Evolutionary conservation across 2,329 filamentous ascomycete species (phyloP), one percentile per base, ranked within the genome.

Genomic region (Cytospora schulzeri): DNA sequence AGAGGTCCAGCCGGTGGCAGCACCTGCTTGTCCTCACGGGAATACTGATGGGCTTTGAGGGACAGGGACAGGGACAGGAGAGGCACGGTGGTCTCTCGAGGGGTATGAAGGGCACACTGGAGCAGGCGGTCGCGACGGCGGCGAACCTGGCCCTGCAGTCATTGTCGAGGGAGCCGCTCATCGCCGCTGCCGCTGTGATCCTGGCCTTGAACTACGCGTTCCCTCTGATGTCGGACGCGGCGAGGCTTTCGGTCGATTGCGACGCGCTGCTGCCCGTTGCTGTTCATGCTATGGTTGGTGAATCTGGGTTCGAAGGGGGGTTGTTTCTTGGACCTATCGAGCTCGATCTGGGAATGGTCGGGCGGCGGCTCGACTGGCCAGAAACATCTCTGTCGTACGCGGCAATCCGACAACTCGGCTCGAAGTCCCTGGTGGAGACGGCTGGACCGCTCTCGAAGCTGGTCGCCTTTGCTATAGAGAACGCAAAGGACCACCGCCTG

Each of bases 11-110:
- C 29, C 81, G 91, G 72, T 97, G 92, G 92, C 89, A 92, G 75
- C 93, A 97, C 75, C 77, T 93, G 33, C 80, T 97, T n/a, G 84
- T 93, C 6, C 83, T 97, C 11, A 88, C 88, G 0, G 93, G 92
- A 3, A 79, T 96, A 26, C 77, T 97, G 64, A 84, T 94, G 73
- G 92, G 91, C 11, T 89, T 93, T 72, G 89, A 91, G 69, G 80
- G 83, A 19, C 82, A 85, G 66, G 84, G 88, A 48, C 89, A 91
- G 69, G 80, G 83, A 19, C 82, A 85, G 66, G 84, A 88, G 50
- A 78, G 87, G 54, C 83, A 84, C 65, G 85, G 86, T n/a, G 85
- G 86, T n/a, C 76, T 93, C n/a, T 85, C 88, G 6, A 77, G 80
- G 35, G 76, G 82, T 58, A 81, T 94, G 74, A 83, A 88, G 54